Evolutionary conservation across 129 eudicot species (phyloP), one percentile per base, ranked within the genome.

Genomic region (Heracleum sosnowskyi): DNA sequence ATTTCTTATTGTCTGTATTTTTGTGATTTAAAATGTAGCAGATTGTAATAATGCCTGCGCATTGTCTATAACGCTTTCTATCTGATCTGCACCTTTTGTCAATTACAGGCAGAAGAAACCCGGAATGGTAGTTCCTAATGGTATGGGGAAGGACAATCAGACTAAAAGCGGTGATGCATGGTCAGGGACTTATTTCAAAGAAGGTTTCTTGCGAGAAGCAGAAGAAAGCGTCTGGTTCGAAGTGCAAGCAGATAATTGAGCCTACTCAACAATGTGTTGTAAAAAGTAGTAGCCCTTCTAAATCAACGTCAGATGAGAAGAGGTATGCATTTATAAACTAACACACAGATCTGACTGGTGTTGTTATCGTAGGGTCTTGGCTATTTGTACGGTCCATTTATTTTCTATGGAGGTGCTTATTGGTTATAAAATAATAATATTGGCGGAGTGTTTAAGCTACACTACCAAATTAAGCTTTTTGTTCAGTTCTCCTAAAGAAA

Each of bases 81-180:
- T 51, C 10, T n/a, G 4, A 69, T 64, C 80, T 35, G n/a, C 28
- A 16, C 11, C 2, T 36, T 69, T 36, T 78, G 7, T 70, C 29
- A 66, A 76, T 68, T 33, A 72, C 46, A 92, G 93, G 85, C 81
- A 82, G 85, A 92, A 88, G 85, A 90, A 86, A 77, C 88, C 75
- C 39, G 78, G 87, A 62, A 53, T 55, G 40, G 75, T 26, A 57
- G 84, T 70, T 73, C 69, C 64, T 53, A 79, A 76, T 75, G 70
- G 29, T 77, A 41, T 62, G 78, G 85, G 78, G 71, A 83, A 80
- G 75, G 84, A 80, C 69, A 78, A 73, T 76, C 62, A 82, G 16
- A 41, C 74, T 41, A 81, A 35, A 76, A 84, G 39, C 76, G 35
- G 73, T 69, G 66, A 53, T 49, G n/a, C n/a, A n/a, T n/a, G 68